phyloP scores from a whole-genome alignment of 169 alveolate genomes.

The Plasmodium billcollinsi region DNA sequence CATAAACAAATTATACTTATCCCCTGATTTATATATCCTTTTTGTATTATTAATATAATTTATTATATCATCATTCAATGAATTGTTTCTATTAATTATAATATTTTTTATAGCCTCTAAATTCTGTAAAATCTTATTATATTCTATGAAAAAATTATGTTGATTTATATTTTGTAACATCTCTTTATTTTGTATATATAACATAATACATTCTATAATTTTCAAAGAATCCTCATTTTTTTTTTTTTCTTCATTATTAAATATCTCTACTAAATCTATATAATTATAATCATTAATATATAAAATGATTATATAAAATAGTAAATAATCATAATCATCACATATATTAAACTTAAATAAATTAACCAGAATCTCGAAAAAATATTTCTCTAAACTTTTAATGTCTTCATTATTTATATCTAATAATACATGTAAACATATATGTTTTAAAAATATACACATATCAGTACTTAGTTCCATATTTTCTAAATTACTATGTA shows the following conservation, averaged over 20 bases:
- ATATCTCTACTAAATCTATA: background rate
- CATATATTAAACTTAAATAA: slow-evolving; percentile 37
- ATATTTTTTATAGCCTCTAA: slow-evolving; percentile 20
- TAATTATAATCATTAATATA: slow-evolving; percentile 21
- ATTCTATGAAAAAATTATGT: slow-evolving; percentile 24
- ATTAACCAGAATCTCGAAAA: slow-evolving; percentile 24
- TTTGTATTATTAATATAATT: slow-evolving; percentile 48
- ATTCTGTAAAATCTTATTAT: slow-evolving; percentile 10
- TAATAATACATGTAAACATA: slow-evolving; percentile 58
- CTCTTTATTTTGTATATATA: slow-evolving; percentile 30
- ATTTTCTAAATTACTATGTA: slow-evolving; percentile 55
- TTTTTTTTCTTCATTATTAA: slow-evolving; percentile 46
- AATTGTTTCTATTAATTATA: slow-evolving; percentile 17
- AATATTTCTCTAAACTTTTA: slow-evolving; percentile 22
- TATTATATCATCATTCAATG: slow-evolving; percentile 48
- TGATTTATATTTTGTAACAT: slow-evolving; percentile 15
- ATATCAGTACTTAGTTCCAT: slow-evolving; percentile 35
- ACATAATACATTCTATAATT: slow-evolving; percentile 33
- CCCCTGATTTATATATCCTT: slow-evolving; percentile 24
- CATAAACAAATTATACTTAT: slow-evolving; percentile 17
- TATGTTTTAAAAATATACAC: slow-evolving; percentile 44
- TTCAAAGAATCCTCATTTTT: slow-evolving; percentile 14
- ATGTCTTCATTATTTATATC: slow-evolving; percentile 54
- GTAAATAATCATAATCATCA: slow-evolving; percentile 57
- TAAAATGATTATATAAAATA: slow-evolving; percentile 27